phyloP scores from a whole-genome alignment of 495 filamentous ascomycete species.

The Neurospora hispaniola region DNA sequence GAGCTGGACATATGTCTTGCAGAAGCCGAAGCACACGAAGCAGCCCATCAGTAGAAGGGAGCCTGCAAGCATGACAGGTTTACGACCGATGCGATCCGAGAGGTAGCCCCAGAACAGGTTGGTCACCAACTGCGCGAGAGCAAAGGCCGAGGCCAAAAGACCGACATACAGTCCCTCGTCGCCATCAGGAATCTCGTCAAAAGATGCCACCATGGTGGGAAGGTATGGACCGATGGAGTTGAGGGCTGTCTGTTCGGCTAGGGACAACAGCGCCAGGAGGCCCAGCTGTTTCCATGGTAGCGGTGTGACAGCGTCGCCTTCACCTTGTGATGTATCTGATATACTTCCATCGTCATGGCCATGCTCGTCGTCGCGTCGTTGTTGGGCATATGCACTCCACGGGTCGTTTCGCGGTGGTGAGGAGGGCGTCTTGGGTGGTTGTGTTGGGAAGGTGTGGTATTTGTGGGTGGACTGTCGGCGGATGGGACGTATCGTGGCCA shows the following conservation, averaged over 20 bases:
- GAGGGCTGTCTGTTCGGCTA: conserved; percentile 90
- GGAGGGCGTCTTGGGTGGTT: conserved; percentile 64
- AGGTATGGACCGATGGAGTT: conserved; percentile 97
- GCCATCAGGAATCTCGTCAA: conserved; percentile 61
- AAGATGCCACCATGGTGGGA: conserved; percentile 78
- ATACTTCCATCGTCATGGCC: conserved; percentile 17
- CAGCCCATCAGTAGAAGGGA: conserved; percentile 70
- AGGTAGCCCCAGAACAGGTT: conserved; percentile 93
- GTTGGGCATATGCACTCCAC: not conserved
- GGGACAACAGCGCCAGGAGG: conserved; percentile 75
- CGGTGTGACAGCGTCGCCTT: conserved; percentile 45
- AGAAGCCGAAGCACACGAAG: conserved; percentile 84
- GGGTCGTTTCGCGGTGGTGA: conserved; percentile 15
- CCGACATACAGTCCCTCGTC: conserved; percentile 85
- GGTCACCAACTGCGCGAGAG: conserved; percentile 80
- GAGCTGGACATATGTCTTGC: conserved; percentile 69
- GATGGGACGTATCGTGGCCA: conserved; percentile 4
- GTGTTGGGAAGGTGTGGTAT: conserved; percentile 92
- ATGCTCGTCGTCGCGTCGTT: conserved; percentile 5
- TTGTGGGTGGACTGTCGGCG: conserved; percentile 61
- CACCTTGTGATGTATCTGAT: not conserved
- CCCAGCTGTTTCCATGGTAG: conserved; percentile 74
- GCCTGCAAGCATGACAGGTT: conserved; percentile 82
- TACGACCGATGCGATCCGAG: conserved; percentile 81
- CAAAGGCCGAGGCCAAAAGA: conserved; percentile 79